phyloP scores from a whole-genome alignment of 2,329 filamentous ascomycete genomes.

The Emericellopsis atlantica region DNA sequence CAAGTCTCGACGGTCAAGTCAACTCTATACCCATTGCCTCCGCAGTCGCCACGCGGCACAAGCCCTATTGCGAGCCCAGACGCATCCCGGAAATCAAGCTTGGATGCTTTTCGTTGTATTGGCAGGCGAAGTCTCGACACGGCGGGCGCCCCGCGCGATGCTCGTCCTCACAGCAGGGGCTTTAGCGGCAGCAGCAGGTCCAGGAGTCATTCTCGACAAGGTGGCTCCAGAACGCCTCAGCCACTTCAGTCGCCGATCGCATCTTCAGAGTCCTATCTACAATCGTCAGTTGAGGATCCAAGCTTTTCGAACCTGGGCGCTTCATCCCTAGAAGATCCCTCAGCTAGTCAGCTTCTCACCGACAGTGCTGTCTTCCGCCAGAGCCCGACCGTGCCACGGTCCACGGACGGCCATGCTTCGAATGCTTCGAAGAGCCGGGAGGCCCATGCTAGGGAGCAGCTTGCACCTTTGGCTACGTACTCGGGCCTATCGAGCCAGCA shows the following conservation, averaged over 20 bases:
- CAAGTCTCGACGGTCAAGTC: conserved; percentile 41
- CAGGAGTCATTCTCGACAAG: conserved; percentile 31
- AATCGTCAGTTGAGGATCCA: conserved; percentile 61
- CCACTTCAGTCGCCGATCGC: conserved; percentile 32
- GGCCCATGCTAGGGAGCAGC: neutral
- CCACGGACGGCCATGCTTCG: neutral
- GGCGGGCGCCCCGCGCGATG: conserved; percentile 28
- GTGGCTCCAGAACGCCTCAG: conserved; percentile 18
- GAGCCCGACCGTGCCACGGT: conserved; percentile 32
- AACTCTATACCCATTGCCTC: conserved; percentile 42
- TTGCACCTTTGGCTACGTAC: neutral
- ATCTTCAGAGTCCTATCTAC: conserved; percentile 65
- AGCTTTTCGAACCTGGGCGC: conserved; percentile 58
- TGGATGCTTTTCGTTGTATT: conserved; percentile 36
- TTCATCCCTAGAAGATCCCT: conserved; percentile 64
- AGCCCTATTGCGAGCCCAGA: conserved; percentile 47
- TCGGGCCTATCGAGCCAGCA: neutral
- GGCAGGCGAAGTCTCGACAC: conserved; percentile 40
- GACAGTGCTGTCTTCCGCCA: conserved; percentile 82
- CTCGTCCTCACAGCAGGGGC: conserved; percentile 33
- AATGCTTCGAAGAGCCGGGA: conserved; percentile 1
- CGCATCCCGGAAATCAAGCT: conserved; percentile 31
- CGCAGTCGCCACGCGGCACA: conserved; percentile 22
- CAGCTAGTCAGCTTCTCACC: conserved; percentile 80
- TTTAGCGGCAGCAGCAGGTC: conserved; percentile 47